Evolutionary conservation across 2,329 filamentous ascomycete species (phyloP), one percentile per base, ranked within the genome.

Genomic region (Fusarium kyushuense): DNA sequence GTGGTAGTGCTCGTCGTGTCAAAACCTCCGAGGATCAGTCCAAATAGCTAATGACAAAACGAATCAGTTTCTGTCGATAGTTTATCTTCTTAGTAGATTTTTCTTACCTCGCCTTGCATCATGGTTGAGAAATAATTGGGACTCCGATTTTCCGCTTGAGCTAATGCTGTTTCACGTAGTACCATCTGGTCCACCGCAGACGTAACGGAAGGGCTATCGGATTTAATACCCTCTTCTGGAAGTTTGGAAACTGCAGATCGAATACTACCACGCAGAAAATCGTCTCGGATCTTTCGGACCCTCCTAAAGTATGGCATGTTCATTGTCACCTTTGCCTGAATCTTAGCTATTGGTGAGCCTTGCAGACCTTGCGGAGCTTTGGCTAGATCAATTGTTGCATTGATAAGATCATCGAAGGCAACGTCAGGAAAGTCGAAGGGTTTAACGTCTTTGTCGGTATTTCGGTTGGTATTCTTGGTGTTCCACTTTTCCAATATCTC

Each of bases 391-490:
- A 48, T 35, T 4, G 45, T 48, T 11, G 45, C 45, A 23, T 13
- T 48, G 11, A 48, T 48, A 2, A 48, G 16, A 4, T 33, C 45
- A 11, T 48, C 45, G 2, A 48, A 33, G 2, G 3, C 29, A n/a
- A 48, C 19, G 1, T 35, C 45, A n/a, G 45, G 45, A 14, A 48
- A 48, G 5, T 25, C 21, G 11, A 48, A 25, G 21, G 45, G 29
- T 14, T 32, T 12, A 3, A 23, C 29, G 9, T 0, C 13, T 2
- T 13, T 13, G 32, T 6, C 13, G 5, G 6, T 3, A 2, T 25
- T n/a, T 6, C 3, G 5, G 2, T 5, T 32, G 5, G 2, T 8
- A 2, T 23, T 0, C 10, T 1, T 12, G 11, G 0, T 8, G 11
- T n/a, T 12, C 32, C 17, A 27, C 5, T 1, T 16, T 23, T 35